Base-by-base conservation (phyloP, 192 early-diverging fungal species). In the Haplosporangium gracile region DNA sequence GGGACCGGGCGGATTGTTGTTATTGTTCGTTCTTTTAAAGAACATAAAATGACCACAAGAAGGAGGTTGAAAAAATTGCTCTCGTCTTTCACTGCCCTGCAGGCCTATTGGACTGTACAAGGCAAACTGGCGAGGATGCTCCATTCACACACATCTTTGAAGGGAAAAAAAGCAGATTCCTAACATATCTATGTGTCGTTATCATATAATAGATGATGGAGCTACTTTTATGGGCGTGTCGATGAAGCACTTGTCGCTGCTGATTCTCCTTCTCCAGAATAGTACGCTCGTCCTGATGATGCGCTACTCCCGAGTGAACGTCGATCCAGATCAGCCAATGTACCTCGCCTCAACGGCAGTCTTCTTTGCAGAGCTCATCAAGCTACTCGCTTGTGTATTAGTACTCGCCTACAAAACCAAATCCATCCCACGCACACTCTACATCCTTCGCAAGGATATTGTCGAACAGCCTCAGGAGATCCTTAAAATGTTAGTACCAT, bases 261-360 rank as follows among this genome's bases (percentile, higher is more conserved):
- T 97, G 29, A 93, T 96, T 8, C 93, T 99, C 32, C 94, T 97
- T 18, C 92, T 99, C 63, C 98, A 99, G 81, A 97, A 98, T 89
- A 95, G 95, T 76, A 91, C 93, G 20, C 87, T 96, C 36, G 96
- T 97, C 11, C 88, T 99, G 81, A 93, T 98, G 78, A 97, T 99
- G 96, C 93, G 95, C 69, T 98, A 97, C 88, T 97, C 97, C 38
- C 92, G 97, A 26, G 90, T 93, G 68, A 85, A 89, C 68, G 89
- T 90, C 42, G 88, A 90, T 68, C 90, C 91, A 5, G 92, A 89
- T 34, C 89, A 91, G 65, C 92, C 91, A n/a, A 90, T 89, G 83
- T 99, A 97, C 88, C 91, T 96, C 73, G 91, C 96, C 5, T 97
- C 97, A 15, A 98, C 97, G 1, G 98, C 98, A 5, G 98, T 99